Evolutionary conservation across 192 early-diverging fungal genomes (phyloP), one percentile per base, ranked within the genome.

Genomic region (Coemansia biformis): DNA sequence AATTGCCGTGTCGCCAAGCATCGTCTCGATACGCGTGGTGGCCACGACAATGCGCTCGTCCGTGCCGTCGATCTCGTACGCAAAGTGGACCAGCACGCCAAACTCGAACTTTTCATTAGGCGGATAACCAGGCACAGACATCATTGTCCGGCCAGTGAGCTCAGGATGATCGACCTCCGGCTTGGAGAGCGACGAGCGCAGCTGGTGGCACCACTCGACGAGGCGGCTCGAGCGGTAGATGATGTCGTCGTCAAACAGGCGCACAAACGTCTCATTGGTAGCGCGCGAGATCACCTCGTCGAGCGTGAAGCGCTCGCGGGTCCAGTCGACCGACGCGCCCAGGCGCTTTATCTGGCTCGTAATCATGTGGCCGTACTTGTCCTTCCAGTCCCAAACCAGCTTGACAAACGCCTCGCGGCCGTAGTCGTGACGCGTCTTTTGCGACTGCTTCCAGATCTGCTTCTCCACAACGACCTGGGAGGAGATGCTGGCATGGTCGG

Each of bases 1-100:
- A 69, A 99, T 81, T 13, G 91, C 96, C 7, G 93, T 88, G 77
- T 99, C 96, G 48, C 94, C 96, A 18, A 99, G 79, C 96, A 99
- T 99, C 41, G 96, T 99, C 76, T 99, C 96, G 46, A 96, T 79
- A 88, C 96, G 93, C 9, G 96, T 99, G 10, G 96, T 99, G 8
- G 96, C 96, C 38, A 99, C 91, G 57, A 91, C 67, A 48, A 99
- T 83, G 54, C 84, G 80, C 62, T 97, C 96, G 43, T 82, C 82
- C 33, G 83, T 82, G 54, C 77, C 77, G 62, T 94, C 93, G 21
- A 99, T 78, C 41, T 79, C 78, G 76, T 99, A 99, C 5, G 86
- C 91, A 69, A 99, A 99, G 30, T 87, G 86, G 34, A 91, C 86
- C 57, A 99, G 71, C 30, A 97, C 91, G 67, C 96, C 96, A 82